Evolutionary conservation across 352 stramenopile genomes (phyloP), one percentile per base, ranked within the genome.

Genomic region (Phytopythium litorale): DNA sequence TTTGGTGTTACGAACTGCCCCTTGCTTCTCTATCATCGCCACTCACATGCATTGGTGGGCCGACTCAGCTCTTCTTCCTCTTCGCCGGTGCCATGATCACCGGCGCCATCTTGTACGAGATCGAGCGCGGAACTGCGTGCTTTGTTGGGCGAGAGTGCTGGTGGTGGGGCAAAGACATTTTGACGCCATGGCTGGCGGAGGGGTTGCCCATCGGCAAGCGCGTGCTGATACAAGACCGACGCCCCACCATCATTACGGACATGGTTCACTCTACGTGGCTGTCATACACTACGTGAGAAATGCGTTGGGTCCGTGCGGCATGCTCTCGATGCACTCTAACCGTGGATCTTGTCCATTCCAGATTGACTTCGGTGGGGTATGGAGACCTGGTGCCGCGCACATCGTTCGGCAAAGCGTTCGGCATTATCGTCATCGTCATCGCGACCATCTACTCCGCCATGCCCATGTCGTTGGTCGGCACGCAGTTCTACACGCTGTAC

Each of bases 181-280:
- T 91, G 45, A 88, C 78, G 9, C 68, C 79, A 12, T 60, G 71
- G 23, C 45, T 91, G 3, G 56, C 58, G 9, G 51, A 15, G 6
- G 70, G 62, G 0, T 61, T 89, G 38, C 81, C 84, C 0, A 13
- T 70, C 16, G 77, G 76, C 15, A 91, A 93, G 51, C 80, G 81
- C 15, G 54, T 89, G 19, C 58, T 90, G 52, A 84, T 93, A 43
- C 84, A 93, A 71, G 68, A 89, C 52, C 68, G 53, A 3, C 58
- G 73, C 3, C 49, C 56, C 35, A 35, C 66, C 11, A 80, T 70
- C n/a, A 83, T 93, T 38, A 79, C 63, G 0, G 84, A 93, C 48
- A 91, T 93, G 84, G 62, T 81, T 30, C 73, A 74, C 35, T 89
- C 84, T 2, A 81, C 78, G 8, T 93, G 84, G 84, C 67, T 93